phyloP scores from a whole-genome alignment of 176 grass and related monocot species.

The Eragrostis curvula region DNA sequence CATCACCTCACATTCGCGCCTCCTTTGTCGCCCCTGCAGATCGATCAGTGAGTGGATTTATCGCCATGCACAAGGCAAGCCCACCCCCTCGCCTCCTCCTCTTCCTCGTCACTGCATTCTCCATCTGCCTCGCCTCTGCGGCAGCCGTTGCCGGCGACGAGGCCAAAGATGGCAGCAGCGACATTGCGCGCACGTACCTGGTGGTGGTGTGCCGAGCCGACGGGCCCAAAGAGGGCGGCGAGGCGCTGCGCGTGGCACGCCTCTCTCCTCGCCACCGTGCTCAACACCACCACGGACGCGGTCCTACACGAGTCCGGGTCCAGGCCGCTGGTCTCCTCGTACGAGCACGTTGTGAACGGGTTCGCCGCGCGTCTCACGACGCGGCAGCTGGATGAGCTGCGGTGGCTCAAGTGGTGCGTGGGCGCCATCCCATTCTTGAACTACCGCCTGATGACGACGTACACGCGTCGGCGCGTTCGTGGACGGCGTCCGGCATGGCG shows the following conservation, averaged over 20 bases:
- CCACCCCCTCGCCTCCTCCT: background rate
- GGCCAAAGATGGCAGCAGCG: background rate
- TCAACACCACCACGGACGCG: constrained; percentile 38
- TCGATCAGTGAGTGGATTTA: background rate
- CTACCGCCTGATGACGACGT: constrained; percentile 42
- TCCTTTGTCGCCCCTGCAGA: background rate
- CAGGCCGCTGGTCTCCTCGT: constrained; percentile 53
- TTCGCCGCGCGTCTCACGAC: constrained; percentile 51
- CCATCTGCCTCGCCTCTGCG: background rate
- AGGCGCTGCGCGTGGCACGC: constrained; percentile 45
- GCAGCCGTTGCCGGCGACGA: background rate
- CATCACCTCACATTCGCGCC: background rate
- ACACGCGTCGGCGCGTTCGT: constrained; percentile 56
- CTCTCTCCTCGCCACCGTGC: constrained; percentile 39
- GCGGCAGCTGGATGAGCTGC: constrained; percentile 23
- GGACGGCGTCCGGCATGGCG: constrained; percentile 54
- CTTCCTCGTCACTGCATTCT: background rate
- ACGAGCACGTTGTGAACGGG: constrained; percentile 56
- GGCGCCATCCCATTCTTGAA: constrained; percentile 30
- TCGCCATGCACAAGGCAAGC: background rate
- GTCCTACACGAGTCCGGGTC: constrained; percentile 23
- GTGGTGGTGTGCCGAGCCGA: constrained; percentile 41
- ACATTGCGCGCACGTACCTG: constrained; percentile 29
- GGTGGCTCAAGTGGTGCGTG: constrained; percentile 37
- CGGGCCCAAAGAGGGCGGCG: constrained; percentile 22